phyloP scores from a whole-genome alignment of 345 rosid species.

The Carallia brachiata region DNA sequence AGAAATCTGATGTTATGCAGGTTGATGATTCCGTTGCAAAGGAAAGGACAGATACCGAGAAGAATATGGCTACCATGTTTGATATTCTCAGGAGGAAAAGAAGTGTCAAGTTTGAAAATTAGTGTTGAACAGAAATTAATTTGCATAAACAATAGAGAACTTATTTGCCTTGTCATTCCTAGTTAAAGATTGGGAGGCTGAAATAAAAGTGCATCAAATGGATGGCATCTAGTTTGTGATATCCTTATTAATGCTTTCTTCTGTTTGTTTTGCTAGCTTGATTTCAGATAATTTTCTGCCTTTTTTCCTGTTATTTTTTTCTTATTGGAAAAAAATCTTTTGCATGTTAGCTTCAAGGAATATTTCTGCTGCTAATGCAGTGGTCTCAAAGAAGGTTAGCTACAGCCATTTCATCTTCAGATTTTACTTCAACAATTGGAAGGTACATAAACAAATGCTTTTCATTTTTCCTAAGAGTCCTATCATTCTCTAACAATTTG shows the following conservation, averaged over 20 bases:
- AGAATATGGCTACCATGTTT: slow-evolving; percentile 42
- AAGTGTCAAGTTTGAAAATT: slow-evolving; percentile 38
- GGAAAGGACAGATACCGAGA: slow-evolving; percentile 32
- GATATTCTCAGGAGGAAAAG: slow-evolving; percentile 36
- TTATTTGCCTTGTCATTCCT: slow-evolving; percentile 51
- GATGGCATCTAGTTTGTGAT: slow-evolving; percentile 46
- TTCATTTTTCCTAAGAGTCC: too few species aligned
- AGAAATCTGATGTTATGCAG: slow-evolving; percentile 21
- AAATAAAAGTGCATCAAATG: slow-evolving; percentile 31
- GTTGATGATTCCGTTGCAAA: slow-evolving; percentile 19
- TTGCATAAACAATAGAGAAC: slow-evolving; percentile 52
- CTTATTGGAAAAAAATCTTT: not conserved
- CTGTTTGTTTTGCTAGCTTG: not conserved
- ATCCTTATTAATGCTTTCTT: slow-evolving; percentile 1
- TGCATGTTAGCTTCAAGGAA: slow-evolving; percentile 37
- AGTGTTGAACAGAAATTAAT: slow-evolving; percentile 41
- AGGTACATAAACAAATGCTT: slow-evolving; percentile 21
- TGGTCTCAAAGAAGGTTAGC: slow-evolving; percentile 30
- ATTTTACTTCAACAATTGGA: slow-evolving; percentile 46
- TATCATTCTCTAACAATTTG: not conserved
- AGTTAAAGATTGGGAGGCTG: slow-evolving; percentile 46
- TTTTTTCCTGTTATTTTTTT: not conserved
- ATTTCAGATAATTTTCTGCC: not conserved
- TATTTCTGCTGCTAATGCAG: slow-evolving; percentile 35
- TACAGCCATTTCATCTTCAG: slow-evolving; percentile 46